Conservation (phyloP, 345 rosid species). For the Moringa oleifera region DNA sequence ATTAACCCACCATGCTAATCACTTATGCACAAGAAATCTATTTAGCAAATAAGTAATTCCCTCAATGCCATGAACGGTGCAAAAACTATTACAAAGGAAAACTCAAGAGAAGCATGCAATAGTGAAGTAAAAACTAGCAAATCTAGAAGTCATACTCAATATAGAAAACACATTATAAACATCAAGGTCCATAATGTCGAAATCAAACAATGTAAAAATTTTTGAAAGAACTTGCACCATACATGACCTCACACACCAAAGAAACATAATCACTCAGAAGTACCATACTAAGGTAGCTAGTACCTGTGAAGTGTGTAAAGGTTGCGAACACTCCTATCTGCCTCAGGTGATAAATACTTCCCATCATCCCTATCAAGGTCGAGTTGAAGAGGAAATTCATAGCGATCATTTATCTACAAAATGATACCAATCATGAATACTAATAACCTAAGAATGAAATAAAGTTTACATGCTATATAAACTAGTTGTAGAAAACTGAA, state of each 20-base stretch:
- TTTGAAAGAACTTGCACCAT: neutral
- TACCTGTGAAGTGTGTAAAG: slow-evolving; percentile 95
- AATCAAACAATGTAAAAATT: neutral
- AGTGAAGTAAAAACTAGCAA: neutral
- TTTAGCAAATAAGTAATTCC: no score
- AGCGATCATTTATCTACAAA: slow-evolving; percentile 86
- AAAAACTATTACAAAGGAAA: no score
- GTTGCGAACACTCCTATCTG: slow-evolving; percentile 85
- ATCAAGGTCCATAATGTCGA: no score
- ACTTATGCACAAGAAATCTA: neutral
- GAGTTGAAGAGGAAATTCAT: slow-evolving; percentile 93
- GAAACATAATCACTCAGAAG: neutral
- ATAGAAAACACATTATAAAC: neutral
- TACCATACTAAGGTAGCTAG: neutral
- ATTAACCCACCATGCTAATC: neutral
- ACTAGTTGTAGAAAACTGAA: neutral
- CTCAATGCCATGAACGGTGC: no score
- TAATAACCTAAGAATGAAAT: neutral
- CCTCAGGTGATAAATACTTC: slow-evolving; percentile 84
- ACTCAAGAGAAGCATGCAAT: no score
- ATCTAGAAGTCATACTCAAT: neutral
- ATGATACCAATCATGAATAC: no score
- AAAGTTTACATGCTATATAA: no score
- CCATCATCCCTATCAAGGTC: slow-evolving; percentile 89
- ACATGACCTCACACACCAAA: neutral